Percentiles rank a stretch among this genome's conserved stretches.
Conservation (phyloP, 257 asterid genomes). For the Capsicum pubescens region DNA sequence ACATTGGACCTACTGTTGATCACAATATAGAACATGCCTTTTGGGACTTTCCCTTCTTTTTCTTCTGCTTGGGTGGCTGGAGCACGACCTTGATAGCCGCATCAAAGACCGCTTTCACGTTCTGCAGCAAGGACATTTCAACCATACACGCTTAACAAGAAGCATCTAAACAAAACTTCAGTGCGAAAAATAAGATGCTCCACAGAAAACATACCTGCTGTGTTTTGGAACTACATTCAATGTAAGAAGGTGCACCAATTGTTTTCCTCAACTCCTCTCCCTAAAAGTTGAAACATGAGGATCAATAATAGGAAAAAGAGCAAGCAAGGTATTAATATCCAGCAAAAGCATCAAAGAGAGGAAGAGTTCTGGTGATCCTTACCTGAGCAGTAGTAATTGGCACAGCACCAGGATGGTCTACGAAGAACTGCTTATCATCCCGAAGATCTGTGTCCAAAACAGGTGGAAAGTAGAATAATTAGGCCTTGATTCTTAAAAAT, state of each 20-base stretch:
- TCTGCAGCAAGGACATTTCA: slow-evolving; percentile 42
- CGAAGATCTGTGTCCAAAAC: slow-evolving; percentile 73
- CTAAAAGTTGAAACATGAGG: slow-evolving; percentile 39
- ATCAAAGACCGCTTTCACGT: slow-evolving; percentile 61
- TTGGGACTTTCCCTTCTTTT: slow-evolving; percentile 54
- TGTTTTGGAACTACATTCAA: slow-evolving; percentile 78
- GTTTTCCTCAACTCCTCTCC: slow-evolving; percentile 73
- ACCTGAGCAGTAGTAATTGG: slow-evolving; percentile 91
- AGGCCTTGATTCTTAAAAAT: slow-evolving; percentile 11
- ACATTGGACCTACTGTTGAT: slow-evolving; percentile 47
- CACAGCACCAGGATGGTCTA: slow-evolving; percentile 93
- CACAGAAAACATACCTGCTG: slow-evolving; percentile 55
- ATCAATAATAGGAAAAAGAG: slow-evolving; percentile 18
- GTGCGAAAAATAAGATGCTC: background rate
- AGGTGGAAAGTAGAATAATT: slow-evolving; percentile 12
- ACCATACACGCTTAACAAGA: background rate
- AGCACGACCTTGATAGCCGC: slow-evolving; percentile 64
- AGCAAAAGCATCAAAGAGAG: background rate
- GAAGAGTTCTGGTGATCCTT: slow-evolving; percentile 24
- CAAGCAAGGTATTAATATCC: slow-evolving; percentile 24
- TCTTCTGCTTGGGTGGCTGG: slow-evolving; percentile 61
- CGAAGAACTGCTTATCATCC: slow-evolving; percentile 86
- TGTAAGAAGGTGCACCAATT: slow-evolving; percentile 69
- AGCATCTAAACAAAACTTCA: background rate
- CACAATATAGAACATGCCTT: slow-evolving; percentile 77